Percentiles rank a stretch among this genome's conserved stretches.
phyloP scores from a whole-genome alignment of 805 yeast genomes.

The Wickerhamiella alocasiicola region DNA sequence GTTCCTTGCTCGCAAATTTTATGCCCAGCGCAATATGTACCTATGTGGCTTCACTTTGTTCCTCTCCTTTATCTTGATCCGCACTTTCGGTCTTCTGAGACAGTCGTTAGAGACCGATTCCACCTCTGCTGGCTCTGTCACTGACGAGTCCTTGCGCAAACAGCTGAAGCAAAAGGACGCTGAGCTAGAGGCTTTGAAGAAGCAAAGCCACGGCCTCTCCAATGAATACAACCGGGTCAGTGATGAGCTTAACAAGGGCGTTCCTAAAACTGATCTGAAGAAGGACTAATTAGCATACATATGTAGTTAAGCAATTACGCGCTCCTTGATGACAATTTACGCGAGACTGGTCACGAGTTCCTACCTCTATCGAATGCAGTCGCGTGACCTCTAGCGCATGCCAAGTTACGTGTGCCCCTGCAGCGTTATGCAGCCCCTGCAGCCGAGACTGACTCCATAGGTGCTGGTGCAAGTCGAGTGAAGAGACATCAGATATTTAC shows the following conservation, averaged over 20 bases:
- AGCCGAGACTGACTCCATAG: too few relatives aligned
- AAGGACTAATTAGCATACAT: conserved; percentile 24
- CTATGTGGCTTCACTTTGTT: conserved; percentile 91
- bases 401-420: too few relatives aligned
- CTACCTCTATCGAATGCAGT: not conserved
- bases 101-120: conserved; percentile 47
- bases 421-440: too few relatives aligned
- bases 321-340: too few relatives aligned
- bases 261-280: conserved; percentile 19
- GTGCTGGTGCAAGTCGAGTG: too few relatives aligned
- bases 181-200: conserved; percentile 55
- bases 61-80: conserved; percentile 67
- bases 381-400: not conserved
- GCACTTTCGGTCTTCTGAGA: conserved; percentile 71
- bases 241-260: conserved; percentile 28
- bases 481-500: too few relatives aligned
- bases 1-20: conserved; percentile 79
- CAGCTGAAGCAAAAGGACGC: conserved; percentile 47
- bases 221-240: conserved; percentile 45
- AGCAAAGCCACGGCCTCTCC: conserved; percentile 55
- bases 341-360: not conserved
- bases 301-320: too few relatives aligned
- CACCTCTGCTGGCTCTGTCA: conserved; percentile 27
- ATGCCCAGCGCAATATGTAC: conserved; percentile 93
- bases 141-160: conserved; percentile 34